These are phyloP conservation scores for Metschnikowia baotianmanensis DNA, from an alignment of 805 yeast species.

Conservation along the genomic window DNA sequence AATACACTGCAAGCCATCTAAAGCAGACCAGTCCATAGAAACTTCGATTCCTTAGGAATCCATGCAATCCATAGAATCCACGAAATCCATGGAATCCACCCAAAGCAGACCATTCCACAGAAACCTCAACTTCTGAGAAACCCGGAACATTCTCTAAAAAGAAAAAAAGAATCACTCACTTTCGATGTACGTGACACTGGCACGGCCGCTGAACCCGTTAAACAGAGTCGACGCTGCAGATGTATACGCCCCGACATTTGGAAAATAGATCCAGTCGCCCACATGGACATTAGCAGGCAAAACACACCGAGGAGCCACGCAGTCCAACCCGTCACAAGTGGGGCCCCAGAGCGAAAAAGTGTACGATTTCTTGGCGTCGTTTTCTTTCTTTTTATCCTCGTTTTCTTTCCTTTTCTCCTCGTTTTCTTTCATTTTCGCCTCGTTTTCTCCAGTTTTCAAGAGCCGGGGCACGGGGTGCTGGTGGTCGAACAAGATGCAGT, in stretches of 20 bases:
- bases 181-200: conserved; percentile 60
- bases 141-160: too few species aligned
- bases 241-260: conserved; percentile 87
- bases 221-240: conserved; percentile 88
- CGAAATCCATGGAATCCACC: too few species aligned
- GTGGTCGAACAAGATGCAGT: conserved; percentile 91
- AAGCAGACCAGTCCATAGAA: too few species aligned
- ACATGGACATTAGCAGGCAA: conserved; percentile 62
- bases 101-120: too few species aligned
- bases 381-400: too few species aligned
- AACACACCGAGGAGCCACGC: conserved; percentile 53
- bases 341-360: conserved; percentile 93
- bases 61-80: too few species aligned
- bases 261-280: conserved; percentile 93
- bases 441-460: conserved; percentile 37
- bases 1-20: too few species aligned
- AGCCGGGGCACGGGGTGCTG: conserved; percentile 73
- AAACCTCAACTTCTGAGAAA: too few species aligned
- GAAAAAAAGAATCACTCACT: too few species aligned
- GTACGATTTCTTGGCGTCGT: too few species aligned
- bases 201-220: conserved; percentile 76
- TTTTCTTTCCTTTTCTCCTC: too few species aligned
- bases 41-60: too few species aligned
- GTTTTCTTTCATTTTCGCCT: conserved; percentile 7
- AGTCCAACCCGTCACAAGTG: conserved; percentile 95